A percentile compares a stretch with the other conserved stretches of the same genome.
phyloP scores from a whole-genome alignment of 768 basidiomycete species.

The Mycena capillaripes region DNA sequence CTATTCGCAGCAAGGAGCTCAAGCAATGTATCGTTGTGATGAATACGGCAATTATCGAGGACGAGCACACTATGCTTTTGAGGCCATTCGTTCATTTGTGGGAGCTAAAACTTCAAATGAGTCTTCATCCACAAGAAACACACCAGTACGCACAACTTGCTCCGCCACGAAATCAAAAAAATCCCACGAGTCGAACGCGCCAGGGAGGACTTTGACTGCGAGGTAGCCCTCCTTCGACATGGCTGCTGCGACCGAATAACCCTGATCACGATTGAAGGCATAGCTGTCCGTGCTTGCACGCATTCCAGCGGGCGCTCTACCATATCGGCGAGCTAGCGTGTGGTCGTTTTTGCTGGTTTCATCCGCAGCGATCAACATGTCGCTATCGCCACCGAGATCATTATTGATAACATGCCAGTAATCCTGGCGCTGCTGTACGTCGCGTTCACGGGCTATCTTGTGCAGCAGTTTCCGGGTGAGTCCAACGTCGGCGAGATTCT shows the following conservation, averaged over 20 bases:
- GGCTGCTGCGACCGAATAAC: not conserved
- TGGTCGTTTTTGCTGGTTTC: constrained; percentile 42
- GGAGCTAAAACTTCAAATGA: constrained; percentile 9
- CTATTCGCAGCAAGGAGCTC: constrained; percentile 6
- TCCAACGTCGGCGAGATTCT: constrained; percentile 32
- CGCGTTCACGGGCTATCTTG: constrained; percentile 32
- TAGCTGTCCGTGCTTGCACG: constrained; percentile 14
- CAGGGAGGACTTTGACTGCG: constrained; percentile 2
- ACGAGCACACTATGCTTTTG: constrained; percentile 39
- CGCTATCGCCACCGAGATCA: constrained; percentile 18
- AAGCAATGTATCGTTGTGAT: constrained; percentile 38
- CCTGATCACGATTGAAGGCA: not conserved
- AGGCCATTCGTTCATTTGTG: constrained; percentile 41
- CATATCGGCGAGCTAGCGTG: constrained; percentile 36
- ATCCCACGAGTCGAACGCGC: not conserved
- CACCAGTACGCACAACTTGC: not conserved
- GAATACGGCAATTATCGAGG: constrained; percentile 45
- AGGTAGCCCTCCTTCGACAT: constrained; percentile 13
- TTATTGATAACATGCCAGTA: constrained; percentile 23
- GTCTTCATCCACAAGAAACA: not conserved
- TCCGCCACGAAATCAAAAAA: constrained; percentile 8
- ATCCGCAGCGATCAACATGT: constrained; percentile 6
- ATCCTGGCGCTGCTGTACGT: constrained; percentile 16
- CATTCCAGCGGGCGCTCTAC: constrained; percentile 36
- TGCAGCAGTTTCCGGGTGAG: constrained; percentile 34